Conservation (phyloP, 2,329 filamentous ascomycete genomes). For the Monosporascus sp. region DNA sequence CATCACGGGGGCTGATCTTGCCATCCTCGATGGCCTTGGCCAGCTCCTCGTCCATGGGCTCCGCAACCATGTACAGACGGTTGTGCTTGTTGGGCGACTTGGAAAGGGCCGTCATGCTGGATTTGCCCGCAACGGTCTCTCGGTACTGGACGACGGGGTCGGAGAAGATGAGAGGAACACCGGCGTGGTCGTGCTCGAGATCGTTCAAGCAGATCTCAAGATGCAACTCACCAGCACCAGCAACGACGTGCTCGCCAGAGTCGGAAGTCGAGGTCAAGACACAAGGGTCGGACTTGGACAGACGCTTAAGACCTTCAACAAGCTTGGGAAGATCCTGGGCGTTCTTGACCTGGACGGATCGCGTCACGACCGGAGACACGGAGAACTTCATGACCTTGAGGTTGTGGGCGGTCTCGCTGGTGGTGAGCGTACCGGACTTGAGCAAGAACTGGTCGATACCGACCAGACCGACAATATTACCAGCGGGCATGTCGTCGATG, state of each 20-base stretch:
- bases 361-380: constrained; percentile 96
- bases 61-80: constrained; percentile 93
- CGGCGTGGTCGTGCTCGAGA: constrained; percentile 98
- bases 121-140: constrained; percentile 82
- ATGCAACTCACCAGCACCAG: constrained; percentile 98
- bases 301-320: constrained; percentile 99
- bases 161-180: constrained; percentile 95
- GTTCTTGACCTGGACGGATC: constrained; percentile 99
- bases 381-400: constrained; percentile 99
- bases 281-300: constrained; percentile 99
- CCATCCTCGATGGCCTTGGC: constrained; percentile 83
- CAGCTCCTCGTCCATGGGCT: constrained; percentile 89
- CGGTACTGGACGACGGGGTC: constrained; percentile 98
- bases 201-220: constrained; percentile 99
- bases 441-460: constrained; percentile 99
- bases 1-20: constrained; percentile 91
- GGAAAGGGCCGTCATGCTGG: constrained; percentile 93
- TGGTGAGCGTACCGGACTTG: constrained; percentile 99
- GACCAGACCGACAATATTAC: constrained; percentile 99
- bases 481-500: constrained; percentile 97
- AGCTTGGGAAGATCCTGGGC: constrained; percentile 99
- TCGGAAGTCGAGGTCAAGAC: constrained; percentile 84
- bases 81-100: constrained; percentile 99
- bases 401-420: constrained; percentile 96
- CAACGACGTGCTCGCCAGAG: constrained; percentile 98